Evolutionary conservation across 768 basidiomycete species (phyloP).

Genomic region (Boletus rex-veris): DNA sequence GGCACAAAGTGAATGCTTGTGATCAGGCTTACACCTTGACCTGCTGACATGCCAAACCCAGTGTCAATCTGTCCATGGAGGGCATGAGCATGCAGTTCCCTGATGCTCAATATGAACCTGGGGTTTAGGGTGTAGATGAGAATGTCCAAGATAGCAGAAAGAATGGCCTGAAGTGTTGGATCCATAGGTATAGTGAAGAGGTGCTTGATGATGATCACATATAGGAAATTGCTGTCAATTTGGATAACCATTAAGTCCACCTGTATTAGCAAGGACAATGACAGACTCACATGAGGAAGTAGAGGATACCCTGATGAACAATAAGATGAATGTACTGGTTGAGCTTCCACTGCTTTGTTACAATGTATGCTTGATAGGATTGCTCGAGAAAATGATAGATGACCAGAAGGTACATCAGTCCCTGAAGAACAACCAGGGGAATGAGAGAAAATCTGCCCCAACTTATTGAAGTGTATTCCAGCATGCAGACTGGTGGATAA

Average conservation of each 20-base stretch:
- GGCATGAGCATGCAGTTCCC: background rate
- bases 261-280: background rate
- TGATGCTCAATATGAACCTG: conserved; percentile 5
- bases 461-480: conserved; percentile 1
- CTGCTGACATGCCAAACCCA: background rate
- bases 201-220: background rate
- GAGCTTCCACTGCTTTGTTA: background rate
- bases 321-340: conserved; percentile 9
- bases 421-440: conserved; percentile 1
- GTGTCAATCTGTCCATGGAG: background rate
- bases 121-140: conserved; percentile 1
- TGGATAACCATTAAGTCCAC: background rate
- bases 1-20: no score
- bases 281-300: conserved; percentile 6
- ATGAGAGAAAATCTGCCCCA: background rate
- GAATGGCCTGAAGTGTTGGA: background rate
- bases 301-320: conserved; percentile 5
- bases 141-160: background rate
- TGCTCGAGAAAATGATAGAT: background rate
- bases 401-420: conserved; percentile 5
- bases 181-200: background rate
- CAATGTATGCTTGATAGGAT: background rate
- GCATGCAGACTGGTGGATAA: background rate
- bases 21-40: background rate
- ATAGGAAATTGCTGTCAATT: conserved; percentile 1